Base-by-base conservation (phyloP, 176 grass and related monocot species). In the Calamus simplicifolius region DNA sequence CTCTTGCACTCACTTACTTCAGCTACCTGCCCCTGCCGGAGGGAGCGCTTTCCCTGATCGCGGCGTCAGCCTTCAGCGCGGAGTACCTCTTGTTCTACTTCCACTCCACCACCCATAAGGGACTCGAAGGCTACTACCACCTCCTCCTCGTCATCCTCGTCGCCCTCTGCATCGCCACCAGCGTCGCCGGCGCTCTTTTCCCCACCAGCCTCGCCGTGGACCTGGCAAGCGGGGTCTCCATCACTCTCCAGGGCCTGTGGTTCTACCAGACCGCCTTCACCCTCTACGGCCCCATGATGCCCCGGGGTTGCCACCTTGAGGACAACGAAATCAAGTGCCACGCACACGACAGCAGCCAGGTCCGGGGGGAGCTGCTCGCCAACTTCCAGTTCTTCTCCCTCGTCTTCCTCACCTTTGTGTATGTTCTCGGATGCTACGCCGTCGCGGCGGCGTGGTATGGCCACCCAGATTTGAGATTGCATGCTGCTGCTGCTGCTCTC, bases 221-320 rank as follows among this genome's bases (percentile, higher is more conserved):
- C 68, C 66, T 92, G 0, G 31, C 54, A 15, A 69, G 52, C 4
- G 84, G 84, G 59, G 19, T 83, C 2, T 72, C 81, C 26, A 66
- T 98, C 61, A 77, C 93, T 13, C 81, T 92, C 23, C 93, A 98
- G 56, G 93, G 93, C 21, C 70, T 98, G 2, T 98, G 93, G 93
- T 98, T 98, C 76, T 98, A 92, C 73, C 93, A 98, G 81, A 98
- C 93, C 3, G 93, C 93, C 0, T 73, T 92, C 70, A 81, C 83
- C 50, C 84, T 98, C 4, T 98, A 98, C 49, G 93, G 93, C 0
- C 56, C 87, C 0, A 81, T 89, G 93, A 83, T 98, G 35, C 93
- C 93, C 0, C 17, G 26, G 0, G 87, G 93, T 0, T 98, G 93
- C 61, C 64, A 29, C 43, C 77, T 80, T 0, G 81, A 85, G 1